Percentiles rank a stretch among this genome's conserved stretches.
These are phyloP conservation scores for Mycena rosella DNA, from an alignment of 768 basidiomycete species.

Conservation along the genomic window DNA sequence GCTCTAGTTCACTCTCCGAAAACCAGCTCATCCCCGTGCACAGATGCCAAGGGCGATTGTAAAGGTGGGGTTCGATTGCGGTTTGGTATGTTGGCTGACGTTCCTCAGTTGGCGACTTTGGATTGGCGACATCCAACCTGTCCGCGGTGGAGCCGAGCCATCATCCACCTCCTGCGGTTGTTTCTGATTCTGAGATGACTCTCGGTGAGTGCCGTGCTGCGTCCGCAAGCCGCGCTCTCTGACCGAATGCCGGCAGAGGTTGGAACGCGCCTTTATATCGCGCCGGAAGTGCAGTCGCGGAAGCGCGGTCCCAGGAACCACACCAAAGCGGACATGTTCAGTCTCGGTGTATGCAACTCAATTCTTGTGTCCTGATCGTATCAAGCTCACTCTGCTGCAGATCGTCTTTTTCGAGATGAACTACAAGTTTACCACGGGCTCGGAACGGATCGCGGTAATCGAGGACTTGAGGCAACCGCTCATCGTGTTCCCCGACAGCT, in stretches of 20 bases:
- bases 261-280: conserved; percentile 92
- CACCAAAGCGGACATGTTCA: conserved; percentile 94
- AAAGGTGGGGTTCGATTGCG: conserved; percentile 62
- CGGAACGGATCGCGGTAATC: conserved; percentile 88
- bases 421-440: conserved; percentile 81
- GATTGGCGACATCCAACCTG: conserved; percentile 86
- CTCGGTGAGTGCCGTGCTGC: conserved; percentile 60
- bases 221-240: not conserved
- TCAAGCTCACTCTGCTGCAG: conserved; percentile 51
- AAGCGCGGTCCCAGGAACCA: conserved; percentile 79
- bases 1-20: too few species aligned
- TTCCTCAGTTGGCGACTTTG: conserved; percentile 88
- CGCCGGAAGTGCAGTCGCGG: conserved; percentile 86
- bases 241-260: conserved; percentile 66
- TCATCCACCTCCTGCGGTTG: conserved; percentile 43
- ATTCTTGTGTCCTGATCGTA: not conserved
- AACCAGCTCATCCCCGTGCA: not conserved
- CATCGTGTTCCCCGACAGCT: conserved; percentile 82
- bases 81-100: not conserved
- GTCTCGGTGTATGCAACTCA: conserved; percentile 77
- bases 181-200: conserved; percentile 78
- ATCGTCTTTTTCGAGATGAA: conserved; percentile 99
- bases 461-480: conserved; percentile 80
- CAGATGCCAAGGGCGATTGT: conserved; percentile 86
- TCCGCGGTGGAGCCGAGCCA: conserved; percentile 84